Conservation (phyloP, 164 flowering plant species). For the Cinnamomum chago region DNA sequence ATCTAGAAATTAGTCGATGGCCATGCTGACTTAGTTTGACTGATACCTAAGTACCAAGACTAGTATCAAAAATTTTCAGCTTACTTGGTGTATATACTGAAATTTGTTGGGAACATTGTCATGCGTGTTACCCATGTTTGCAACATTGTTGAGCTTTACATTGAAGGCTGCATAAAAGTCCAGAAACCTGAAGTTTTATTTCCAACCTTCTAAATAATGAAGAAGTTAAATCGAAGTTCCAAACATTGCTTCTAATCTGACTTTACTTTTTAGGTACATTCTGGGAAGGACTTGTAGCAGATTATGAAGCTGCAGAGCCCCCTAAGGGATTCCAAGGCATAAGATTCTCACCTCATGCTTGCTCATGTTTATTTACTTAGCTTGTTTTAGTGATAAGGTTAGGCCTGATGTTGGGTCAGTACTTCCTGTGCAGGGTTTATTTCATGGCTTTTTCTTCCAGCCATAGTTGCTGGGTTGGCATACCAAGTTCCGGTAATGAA, state of each 20-base stretch:
- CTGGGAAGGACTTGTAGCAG: slow-evolving; percentile 65
- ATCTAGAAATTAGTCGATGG: too few species aligned
- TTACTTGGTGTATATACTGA: too few species aligned
- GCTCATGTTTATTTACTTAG: not conserved
- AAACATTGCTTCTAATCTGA: not conserved
- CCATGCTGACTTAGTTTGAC: too few species aligned
- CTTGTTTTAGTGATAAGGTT: not conserved
- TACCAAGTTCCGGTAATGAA: slow-evolving; percentile 61
- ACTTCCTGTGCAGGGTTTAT: slow-evolving; percentile 52
- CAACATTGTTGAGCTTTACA: too few species aligned
- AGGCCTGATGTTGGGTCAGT: not conserved
- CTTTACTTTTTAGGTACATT: slow-evolving; percentile 45
- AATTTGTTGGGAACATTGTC: too few species aligned
- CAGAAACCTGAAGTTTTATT: too few species aligned
- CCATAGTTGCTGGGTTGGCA: slow-evolving; percentile 60
- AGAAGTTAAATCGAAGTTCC: not conserved
- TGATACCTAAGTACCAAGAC: too few species aligned
- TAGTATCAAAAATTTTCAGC: too few species aligned
- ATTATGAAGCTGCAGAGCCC: slow-evolving; percentile 62
- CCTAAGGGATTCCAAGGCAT: slow-evolving; percentile 89
- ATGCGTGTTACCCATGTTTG: too few species aligned
- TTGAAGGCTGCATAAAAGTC: too few species aligned
- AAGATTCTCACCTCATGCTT: not conserved
- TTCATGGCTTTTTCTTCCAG: slow-evolving; percentile 86
- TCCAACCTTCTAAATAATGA: too few species aligned